Base-by-base conservation (phyloP, 164 flowering plant species). In the Cinnamomum micranthum region DNA sequence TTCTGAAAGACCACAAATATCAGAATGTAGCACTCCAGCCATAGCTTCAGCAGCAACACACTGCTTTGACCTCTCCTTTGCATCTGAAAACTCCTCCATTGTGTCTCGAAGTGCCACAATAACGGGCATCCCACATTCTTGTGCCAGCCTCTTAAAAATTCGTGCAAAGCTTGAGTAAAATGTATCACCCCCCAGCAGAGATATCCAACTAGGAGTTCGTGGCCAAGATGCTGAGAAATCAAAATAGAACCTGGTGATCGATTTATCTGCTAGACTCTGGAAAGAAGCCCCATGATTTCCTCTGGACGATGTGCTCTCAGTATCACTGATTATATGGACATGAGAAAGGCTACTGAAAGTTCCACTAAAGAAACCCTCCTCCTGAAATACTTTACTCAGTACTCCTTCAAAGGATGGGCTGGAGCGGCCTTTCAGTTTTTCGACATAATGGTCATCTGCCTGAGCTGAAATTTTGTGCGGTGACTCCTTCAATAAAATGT, bases 1-100 rank as follows among this genome's bases (percentile, higher is more conserved):
- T 70, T 74, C 96, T 73, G 78, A 71, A 66, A 95, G 88, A 68
- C 97, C 99, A 78, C 59, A 69, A 24, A 91, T 87, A 87, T 95
- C 99, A 84, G 98, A 92, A 79, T 95, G 98, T 79, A 95, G 78
- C 35, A 92, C 82, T 33, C 99, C 99, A 71, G 97, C 99, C 77
- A 95, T 82, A 63, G 91, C 98, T 82, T 95, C 99, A 77, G 99
- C 97, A 78, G 99, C 99, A 81, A 95, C 98, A 85, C 99, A 93
- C 79, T 93, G 99, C 82, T 90, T 95, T 70, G 99, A 81, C 82
- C 99, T 90, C 87, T 95, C 99, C 82, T 90, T 87, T 59, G 99
- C 87, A 85, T 77, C 85, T 70, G 89, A 77, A 81, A 88, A 93
- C 72, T 92, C 97, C 79, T 87, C 95, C 66, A 95, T 69, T 52